Base-by-base conservation (phyloP, 306 rosid genomes). In the Erythrophleum fordii region DNA sequence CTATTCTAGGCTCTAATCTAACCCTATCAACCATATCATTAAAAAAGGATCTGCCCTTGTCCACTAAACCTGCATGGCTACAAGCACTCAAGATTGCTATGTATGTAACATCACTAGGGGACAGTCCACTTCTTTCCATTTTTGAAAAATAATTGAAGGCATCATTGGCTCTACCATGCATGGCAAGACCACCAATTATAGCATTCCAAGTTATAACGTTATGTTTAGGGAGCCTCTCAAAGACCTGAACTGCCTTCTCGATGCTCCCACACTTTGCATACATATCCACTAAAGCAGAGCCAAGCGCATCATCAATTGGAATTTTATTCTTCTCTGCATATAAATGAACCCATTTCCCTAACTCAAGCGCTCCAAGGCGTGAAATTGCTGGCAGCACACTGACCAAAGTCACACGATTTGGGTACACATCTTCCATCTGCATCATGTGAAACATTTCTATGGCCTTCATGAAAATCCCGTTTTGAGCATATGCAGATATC, bases 261-360 rank as follows among this genome's bases (percentile, higher is more conserved):
- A 93, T 83, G 82, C 85, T 87, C 45, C 98, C 94, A 77, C 92
- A 91, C 85, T 91, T 88, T 3, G 85, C 84, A 85, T 93, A 91
- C 97, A 91, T 88, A 60, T 93, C 97, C 35, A 90, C 88, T 80
- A 90, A 71, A 61, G 98, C 92, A 69, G 98, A 91, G 75, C 98
- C 95, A 65, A 90, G 91, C 76, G 83, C 94, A 53, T 89, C 91
- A 84, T 91, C 87, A 14, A 90, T 81, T 61, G 11, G 29, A 70
- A 86, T 75, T 74, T 64, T 22, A 5, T 89, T 86, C 93, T 83
- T 93, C 85, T 74, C 83, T 0, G 91, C 95, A 69, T 82, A 91
- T 42, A 91, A 86, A 82, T 91, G 95, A 28, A 91, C 85, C 97
- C 98, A 93, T 77, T 86, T 87, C 69, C 93, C 98, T 76, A 91